phyloP scores from a whole-genome alignment of 2,329 filamentous ascomycete genomes.

The Atkinsonella hypoxylon region DNA sequence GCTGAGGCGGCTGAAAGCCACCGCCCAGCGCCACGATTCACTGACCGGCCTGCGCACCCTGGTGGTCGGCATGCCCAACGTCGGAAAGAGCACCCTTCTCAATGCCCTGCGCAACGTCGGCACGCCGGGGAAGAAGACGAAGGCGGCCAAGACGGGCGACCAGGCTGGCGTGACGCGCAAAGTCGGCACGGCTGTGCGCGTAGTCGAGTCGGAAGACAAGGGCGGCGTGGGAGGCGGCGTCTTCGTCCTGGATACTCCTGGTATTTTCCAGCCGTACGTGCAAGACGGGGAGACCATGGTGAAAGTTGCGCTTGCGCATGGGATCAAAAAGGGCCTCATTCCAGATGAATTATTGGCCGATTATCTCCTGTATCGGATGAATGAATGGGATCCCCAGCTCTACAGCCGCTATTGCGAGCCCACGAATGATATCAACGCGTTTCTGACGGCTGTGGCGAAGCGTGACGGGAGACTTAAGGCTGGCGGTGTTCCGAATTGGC shows the following conservation, averaged over 20 bases:
- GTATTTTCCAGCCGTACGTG: constrained; percentile 90
- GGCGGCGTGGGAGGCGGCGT: constrained; percentile 46
- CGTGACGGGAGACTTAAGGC: constrained; percentile 66
- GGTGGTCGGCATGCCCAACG: constrained; percentile 95
- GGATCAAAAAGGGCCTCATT: constrained; percentile 82
- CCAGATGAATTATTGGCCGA: constrained; percentile 69
- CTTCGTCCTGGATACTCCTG: constrained; percentile 84
- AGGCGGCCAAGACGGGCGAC: constrained; percentile 70
- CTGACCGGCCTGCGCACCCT: constrained; percentile 77
- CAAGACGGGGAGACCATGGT: constrained; percentile 79
- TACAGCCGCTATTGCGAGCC: constrained; percentile 55
- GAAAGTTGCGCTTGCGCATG: constrained; percentile 83
- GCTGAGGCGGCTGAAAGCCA: constrained; percentile 23
- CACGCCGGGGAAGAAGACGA: constrained; percentile 33
- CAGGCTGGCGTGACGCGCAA: constrained; percentile 86
- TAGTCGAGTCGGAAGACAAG: constrained; percentile 36
- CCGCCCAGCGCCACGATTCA: constrained; percentile 29
- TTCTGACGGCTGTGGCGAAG: constrained; percentile 58
- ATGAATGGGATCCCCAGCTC: constrained; percentile 47
- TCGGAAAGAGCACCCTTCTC: constrained; percentile 89
- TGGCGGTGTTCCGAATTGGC: constrained; percentile 58
- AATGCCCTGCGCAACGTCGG: constrained; percentile 69
- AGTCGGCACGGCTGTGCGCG: constrained; percentile 70
- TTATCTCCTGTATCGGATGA: constrained; percentile 79
- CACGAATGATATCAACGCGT: constrained; percentile 70